Base-by-base conservation (phyloP, 2,329 filamentous ascomycete species). In the Pleoardoris graminearum region DNA sequence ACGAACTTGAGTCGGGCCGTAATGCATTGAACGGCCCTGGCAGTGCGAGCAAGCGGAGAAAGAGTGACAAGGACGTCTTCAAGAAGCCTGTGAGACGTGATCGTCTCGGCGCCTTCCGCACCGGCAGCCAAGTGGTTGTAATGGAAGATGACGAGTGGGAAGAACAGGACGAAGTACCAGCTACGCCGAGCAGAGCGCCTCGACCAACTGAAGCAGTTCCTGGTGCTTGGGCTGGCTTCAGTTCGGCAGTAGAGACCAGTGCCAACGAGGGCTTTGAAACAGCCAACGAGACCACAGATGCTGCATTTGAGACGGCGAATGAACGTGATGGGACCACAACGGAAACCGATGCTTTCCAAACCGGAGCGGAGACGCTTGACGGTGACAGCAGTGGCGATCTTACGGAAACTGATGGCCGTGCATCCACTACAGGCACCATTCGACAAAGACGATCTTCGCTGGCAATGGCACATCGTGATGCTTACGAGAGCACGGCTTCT, bases 301-400 rank as follows among this genome's bases (percentile, higher is more conserved):
- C 79, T 41, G 81, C 79, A 35, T 89, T 89, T 55, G 85, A 89
- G 69, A 89, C 86, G 37, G 86, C 86, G 21, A 90, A 95, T 65
- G 93, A 97, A 73, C 85, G 85, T 23, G 83, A 83, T 25, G 73
- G 67, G 50, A 82, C 78, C 7, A 83, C 80, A 11, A 96, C 91
- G 0, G 92, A 96, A 75, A 96, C 91, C 10, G 93, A 97, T 62
- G 91, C 91, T 58, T 97, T 97, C 83, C 89, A 96, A 71, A 97
- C 93, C 3, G 91, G 90, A n/a, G 84, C 86, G 14, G 94, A 97
- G 69, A 85, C 80, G 55, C 76, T 86, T 58, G 80, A 79, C 48
- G 81, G 81, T 63, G 89, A 90, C 14, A 91, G 87, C 66, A 88
- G 85, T 51, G 90, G 91, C 55, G 88, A 91, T 60, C 79, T 89